Evolutionary conservation across 2,329 filamentous ascomycete species (phyloP).

Genomic region (Hypoxylon sp.): DNA sequence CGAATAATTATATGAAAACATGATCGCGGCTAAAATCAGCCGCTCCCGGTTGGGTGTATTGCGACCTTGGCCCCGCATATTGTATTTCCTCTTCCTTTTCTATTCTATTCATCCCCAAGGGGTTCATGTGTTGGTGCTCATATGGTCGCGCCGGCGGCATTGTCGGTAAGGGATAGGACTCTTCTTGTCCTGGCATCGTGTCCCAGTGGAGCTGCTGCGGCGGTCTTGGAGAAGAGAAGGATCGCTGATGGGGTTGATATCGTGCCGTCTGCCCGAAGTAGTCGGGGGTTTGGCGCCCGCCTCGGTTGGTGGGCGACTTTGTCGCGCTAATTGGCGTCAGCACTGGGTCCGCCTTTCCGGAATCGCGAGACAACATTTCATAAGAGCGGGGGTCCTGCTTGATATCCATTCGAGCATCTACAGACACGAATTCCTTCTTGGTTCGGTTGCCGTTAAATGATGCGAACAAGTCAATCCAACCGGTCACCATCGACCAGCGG

Average conservation of each 20-base stretch:
- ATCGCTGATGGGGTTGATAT: slow-evolving; percentile 69
- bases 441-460: slow-evolving; percentile 62
- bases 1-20: slow-evolving; percentile 48
- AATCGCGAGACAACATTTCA: slow-evolving; percentile 81
- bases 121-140: slow-evolving; percentile 64
- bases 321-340: slow-evolving; percentile 64
- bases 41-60: slow-evolving; percentile 43
- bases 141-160: slow-evolving; percentile 46
- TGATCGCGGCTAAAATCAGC: slow-evolving; percentile 47
- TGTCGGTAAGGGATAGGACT: slow-evolving; percentile 50
- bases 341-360: slow-evolving; percentile 63
- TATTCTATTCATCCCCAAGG: slow-evolving; percentile 71
- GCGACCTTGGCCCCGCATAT: slow-evolving; percentile 41
- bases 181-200: slow-evolving; percentile 59
- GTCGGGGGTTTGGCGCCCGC: slow-evolving; percentile 59
- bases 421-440: slow-evolving; percentile 88
- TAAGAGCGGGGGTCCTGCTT: slow-evolving; percentile 79
- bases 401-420: slow-evolving; percentile 77
- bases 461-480: slow-evolving; percentile 80
- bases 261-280: slow-evolving; percentile 69
- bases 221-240: slow-evolving; percentile 70
- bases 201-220: slow-evolving; percentile 64
- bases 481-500: slow-evolving; percentile 85
- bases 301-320: slow-evolving; percentile 57
- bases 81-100: slow-evolving; percentile 53